Percentiles rank a stretch among this genome's conserved stretches.
These are phyloP conservation scores for Diaporthe longicolla DNA, from an alignment of 2,329 filamentous ascomycete species.

Conservation along the genomic window DNA sequence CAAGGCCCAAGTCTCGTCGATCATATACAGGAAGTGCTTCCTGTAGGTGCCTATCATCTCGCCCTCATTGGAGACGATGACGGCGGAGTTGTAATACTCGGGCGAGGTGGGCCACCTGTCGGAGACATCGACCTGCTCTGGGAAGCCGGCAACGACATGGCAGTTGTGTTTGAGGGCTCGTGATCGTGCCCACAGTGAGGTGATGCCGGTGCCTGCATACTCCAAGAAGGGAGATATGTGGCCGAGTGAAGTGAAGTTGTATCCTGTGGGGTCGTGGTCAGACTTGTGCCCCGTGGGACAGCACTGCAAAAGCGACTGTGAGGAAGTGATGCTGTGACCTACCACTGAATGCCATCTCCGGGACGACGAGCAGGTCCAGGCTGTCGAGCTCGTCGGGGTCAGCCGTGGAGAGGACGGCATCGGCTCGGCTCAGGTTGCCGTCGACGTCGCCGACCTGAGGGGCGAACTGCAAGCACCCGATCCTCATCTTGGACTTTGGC, in stretches of 20 bases:
- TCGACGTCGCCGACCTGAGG: conserved; percentile 78
- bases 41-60: conserved; percentile 74
- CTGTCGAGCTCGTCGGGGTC: conserved; percentile 69
- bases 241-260: conserved; percentile 80
- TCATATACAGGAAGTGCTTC: conserved; percentile 71
- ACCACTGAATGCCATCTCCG: conserved; percentile 84
- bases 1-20: conserved; percentile 73
- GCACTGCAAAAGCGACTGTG: background rate
- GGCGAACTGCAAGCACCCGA: conserved; percentile 80
- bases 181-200: conserved; percentile 78
- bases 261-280: conserved; percentile 63
- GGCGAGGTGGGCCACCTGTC: conserved; percentile 64
- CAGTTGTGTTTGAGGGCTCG: conserved; percentile 77
- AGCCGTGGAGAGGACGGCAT: conserved; percentile 70
- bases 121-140: conserved; percentile 73
- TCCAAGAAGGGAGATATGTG: conserved; percentile 81
- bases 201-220: conserved; percentile 74
- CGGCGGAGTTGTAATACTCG: conserved; percentile 68
- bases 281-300: background rate
- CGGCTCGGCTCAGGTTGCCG: conserved; percentile 78
- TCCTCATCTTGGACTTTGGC: conserved; percentile 66
- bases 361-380: conserved; percentile 80
- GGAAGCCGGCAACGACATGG: conserved; percentile 80
- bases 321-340: conserved; percentile 45
- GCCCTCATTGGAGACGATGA: conserved; percentile 70